These are phyloP conservation scores for Coniochaeta sp. DNA, from an alignment of 2,329 filamentous ascomycete species.

Conservation along the genomic window DNA sequence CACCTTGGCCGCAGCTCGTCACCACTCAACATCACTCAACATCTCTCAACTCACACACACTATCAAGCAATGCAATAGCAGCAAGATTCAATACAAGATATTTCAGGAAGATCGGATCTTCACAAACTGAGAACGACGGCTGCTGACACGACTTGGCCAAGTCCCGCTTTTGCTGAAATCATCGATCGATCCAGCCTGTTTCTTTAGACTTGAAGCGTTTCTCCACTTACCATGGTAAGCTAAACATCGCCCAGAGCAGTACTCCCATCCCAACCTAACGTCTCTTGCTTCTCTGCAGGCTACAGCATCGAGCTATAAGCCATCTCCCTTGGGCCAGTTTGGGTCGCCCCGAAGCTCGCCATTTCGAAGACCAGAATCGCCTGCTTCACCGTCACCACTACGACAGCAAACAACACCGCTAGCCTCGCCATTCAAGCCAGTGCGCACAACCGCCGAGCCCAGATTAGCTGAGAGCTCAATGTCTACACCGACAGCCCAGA, in stretches of 20 bases:
- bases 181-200: neutral
- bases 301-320: slow-evolving; percentile 55
- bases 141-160: neutral
- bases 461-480: slow-evolving; percentile 30
- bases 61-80: neutral
- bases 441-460: slow-evolving; percentile 36
- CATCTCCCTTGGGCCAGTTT: slow-evolving; percentile 59
- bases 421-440: slow-evolving; percentile 48
- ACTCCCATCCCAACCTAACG: neutral
- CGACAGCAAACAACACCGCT: slow-evolving; percentile 53
- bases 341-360: slow-evolving; percentile 61
- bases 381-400: slow-evolving; percentile 57
- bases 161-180: neutral
- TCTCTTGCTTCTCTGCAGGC: slow-evolving; percentile 27
- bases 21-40: neutral
- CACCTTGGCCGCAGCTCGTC: neutral
- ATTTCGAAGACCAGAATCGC: slow-evolving; percentile 54
- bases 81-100: neutral
- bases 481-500: slow-evolving; percentile 31
- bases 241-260: neutral
- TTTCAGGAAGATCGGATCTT: too few relatives aligned
- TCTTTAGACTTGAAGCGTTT: neutral
- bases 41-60: neutral
- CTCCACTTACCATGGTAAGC: slow-evolving; percentile 2
- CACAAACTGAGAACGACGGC: neutral